Evolutionary conservation across 2,329 filamentous ascomycete genomes (phyloP).

Genomic region (Aspergillus clavatus): DNA sequence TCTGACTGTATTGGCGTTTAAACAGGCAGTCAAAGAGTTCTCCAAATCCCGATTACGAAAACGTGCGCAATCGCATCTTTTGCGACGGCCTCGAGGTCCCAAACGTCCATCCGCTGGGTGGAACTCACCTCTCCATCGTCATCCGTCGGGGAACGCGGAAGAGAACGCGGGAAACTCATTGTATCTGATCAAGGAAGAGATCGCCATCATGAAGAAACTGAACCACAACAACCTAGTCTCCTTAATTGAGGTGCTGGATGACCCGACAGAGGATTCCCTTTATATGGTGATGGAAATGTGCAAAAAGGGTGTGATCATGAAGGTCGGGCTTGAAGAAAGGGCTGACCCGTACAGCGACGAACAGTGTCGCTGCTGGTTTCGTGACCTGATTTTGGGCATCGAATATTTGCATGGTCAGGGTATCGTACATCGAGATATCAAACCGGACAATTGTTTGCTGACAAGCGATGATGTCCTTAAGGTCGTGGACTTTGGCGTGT

Average conservation of each 20-base stretch:
- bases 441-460: slow-evolving; percentile 90
- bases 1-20: slow-evolving; percentile 3
- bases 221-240: slow-evolving; percentile 92
- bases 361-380: slow-evolving; percentile 83
- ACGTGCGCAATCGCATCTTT: slow-evolving; percentile 81
- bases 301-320: slow-evolving; percentile 96
- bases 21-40: slow-evolving; percentile 91
- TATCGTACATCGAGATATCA: slow-evolving; percentile 94
- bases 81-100: slow-evolving; percentile 58
- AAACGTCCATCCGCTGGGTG: slow-evolving; percentile 54
- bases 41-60: slow-evolving; percentile 88
- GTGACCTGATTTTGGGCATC: slow-evolving; percentile 88
- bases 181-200: slow-evolving; percentile 88
- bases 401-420: slow-evolving; percentile 95
- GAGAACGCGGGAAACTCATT: slow-evolving; percentile 65
- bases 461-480: slow-evolving; percentile 92
- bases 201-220: slow-evolving; percentile 98
- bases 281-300: slow-evolving; percentile 99
- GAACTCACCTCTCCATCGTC: slow-evolving; percentile 61
- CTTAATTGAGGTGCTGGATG: slow-evolving; percentile 89
- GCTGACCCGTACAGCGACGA: slow-evolving; percentile 80
- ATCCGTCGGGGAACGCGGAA: slow-evolving; percentile 48
- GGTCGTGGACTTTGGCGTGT: slow-evolving; percentile 97
- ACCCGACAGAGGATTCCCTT: slow-evolving; percentile 88
- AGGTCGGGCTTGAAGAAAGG: slow-evolving; percentile 78